These are phyloP conservation scores for Talaromyces albobiverticillius DNA, from an alignment of 2,329 filamentous ascomycete genomes.

Conservation along the genomic window DNA sequence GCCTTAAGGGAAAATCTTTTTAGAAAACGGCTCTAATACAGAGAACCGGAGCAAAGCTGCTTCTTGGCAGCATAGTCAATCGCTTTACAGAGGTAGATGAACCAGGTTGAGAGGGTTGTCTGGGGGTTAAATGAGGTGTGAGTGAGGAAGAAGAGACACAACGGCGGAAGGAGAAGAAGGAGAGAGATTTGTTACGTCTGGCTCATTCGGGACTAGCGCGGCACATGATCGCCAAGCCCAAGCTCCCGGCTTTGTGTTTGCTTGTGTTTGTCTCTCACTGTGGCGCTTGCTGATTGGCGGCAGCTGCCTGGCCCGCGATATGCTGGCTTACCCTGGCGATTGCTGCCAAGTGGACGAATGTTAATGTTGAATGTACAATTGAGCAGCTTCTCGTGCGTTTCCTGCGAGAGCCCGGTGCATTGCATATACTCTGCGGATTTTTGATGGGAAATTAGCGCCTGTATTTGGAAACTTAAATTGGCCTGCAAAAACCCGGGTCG, in stretches of 20 bases:
- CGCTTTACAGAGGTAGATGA: constrained; percentile 36
- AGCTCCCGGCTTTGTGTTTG: constrained; percentile 19
- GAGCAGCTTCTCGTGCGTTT: no score
- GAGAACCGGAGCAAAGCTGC: constrained; percentile 31
- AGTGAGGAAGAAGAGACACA: constrained; percentile 10
- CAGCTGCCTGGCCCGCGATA: constrained; percentile 19
- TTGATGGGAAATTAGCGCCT: no score
- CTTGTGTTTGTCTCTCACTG: constrained; percentile 20
- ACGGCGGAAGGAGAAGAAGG: neutral
- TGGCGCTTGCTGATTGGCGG: constrained; percentile 17
- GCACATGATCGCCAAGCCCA: constrained; percentile 18
- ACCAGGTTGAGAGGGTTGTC: constrained; percentile 16
- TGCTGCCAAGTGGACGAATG: constrained; percentile 31
- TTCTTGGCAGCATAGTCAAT: constrained; percentile 35
- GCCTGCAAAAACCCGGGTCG: no score
- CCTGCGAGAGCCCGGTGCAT: no score
- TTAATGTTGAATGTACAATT: constrained; percentile 2
- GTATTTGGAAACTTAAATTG: no score
- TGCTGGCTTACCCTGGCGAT: no score
- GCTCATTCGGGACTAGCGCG: constrained; percentile 16
- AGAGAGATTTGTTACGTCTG: constrained; percentile 13
- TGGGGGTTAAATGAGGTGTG: constrained; percentile 15
- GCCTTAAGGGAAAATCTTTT: constrained; percentile 22
- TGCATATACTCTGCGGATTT: no score
- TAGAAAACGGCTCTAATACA: constrained; percentile 32